Conservation (phyloP, 768 basidiomycete species). For the Panaeolus papilionaceus region DNA sequence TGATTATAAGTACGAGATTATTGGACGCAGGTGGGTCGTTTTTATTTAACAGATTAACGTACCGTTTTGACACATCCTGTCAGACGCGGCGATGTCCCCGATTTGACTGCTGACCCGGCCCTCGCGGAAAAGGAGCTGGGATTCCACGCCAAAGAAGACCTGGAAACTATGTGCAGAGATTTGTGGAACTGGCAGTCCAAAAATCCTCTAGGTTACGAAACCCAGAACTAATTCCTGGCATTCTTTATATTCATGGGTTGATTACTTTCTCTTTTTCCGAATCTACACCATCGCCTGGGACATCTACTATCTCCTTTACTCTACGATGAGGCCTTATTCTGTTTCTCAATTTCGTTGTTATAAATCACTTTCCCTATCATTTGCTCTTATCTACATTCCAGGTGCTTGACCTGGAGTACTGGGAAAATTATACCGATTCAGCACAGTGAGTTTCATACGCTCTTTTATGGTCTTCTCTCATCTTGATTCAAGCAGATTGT, state of each 20-base stretch:
- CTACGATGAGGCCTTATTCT: neutral
- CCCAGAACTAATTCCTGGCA: neutral
- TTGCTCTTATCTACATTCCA: neutral
- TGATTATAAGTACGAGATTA: constrained; percentile 87
- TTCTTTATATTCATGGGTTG: neutral
- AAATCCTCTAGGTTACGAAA: constrained; percentile 79
- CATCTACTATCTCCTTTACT: neutral
- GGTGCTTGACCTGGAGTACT: neutral
- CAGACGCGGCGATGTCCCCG: constrained; percentile 94
- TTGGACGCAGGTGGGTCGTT: constrained; percentile 80
- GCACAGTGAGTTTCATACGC: neutral
- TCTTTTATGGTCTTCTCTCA: neutral
- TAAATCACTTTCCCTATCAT: neutral
- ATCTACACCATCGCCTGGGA: constrained; percentile 20
- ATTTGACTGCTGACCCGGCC: constrained; percentile 91
- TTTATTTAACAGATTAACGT: constrained; percentile 2
- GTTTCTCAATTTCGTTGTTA: neutral
- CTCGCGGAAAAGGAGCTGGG: constrained; percentile 93
- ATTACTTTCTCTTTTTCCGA: constrained; percentile 18
- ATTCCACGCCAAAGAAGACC: constrained; percentile 80
- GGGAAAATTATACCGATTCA: constrained; percentile 2
- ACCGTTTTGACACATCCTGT: constrained; percentile 18
- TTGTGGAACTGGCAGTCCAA: constrained; percentile 99
- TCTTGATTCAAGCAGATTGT: neutral
- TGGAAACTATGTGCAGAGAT: constrained; percentile 95